Evolutionary conservation across 805 yeast species (phyloP), one percentile per base, ranked within the genome.

Genomic region (Metschnikowia sp.): DNA sequence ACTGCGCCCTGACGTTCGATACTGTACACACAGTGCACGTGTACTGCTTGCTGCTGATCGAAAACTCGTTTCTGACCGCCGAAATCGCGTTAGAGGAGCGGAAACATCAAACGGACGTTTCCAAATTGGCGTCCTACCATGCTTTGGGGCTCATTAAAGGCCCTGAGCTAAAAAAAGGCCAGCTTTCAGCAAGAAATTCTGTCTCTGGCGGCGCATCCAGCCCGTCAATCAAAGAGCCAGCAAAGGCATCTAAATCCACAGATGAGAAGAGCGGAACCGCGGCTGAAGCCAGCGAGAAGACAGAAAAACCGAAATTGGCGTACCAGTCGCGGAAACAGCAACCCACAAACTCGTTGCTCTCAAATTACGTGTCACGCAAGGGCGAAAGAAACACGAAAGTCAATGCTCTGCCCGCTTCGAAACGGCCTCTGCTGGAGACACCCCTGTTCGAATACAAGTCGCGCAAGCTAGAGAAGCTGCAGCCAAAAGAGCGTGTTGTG

Each of bases 401-500:
- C 22, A 19, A 28, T 26, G 41, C 26, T 13, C 22, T 3, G 36
- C 36, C 39, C 18, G 37, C 39, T 3, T 42, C 31, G 19, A 47
- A 50, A 30, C 43, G 49, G 22, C n/a, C 42, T 3, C 2, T 32
- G 13, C 31, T 31, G 7, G 50, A 40, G 4, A 34, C 42, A 6
- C 47, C 48, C 5, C 40, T 49, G 13, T 52, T 44, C 44, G 58
- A 64, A 44, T 72, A 72, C 50, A 69, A 70, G 47, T 69, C 74
- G 4, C 56, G 76, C 13, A 72, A 71, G 48, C 32, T 51, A 12
- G 69, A 68, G 35, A 55, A 49, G 29, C 56, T 54, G 36, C 57
- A 56, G 39, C 69, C 70, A 10, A 61, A 54, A 36, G 76, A 73
- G 42, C 59, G 73, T 22, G 74, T 71, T 28, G 64, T 70, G 4